Evolutionary conservation across 2,329 filamentous ascomycete species (phyloP), one percentile per base, ranked within the genome.

Genomic region (Verticillium dahliae): DNA sequence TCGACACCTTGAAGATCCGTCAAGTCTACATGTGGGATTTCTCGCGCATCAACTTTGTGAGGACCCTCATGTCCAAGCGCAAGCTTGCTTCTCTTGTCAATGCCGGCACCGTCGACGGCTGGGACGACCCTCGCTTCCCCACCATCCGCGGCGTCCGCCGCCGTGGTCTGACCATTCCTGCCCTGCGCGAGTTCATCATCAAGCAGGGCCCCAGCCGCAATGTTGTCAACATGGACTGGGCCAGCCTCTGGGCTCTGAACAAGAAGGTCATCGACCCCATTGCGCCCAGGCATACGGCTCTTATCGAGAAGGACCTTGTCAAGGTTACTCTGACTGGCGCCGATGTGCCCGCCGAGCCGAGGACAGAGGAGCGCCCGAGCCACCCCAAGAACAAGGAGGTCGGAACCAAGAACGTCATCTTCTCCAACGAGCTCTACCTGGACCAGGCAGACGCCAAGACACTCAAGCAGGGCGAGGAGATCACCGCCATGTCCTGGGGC

Each of bases 401-500:
- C 6, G 94, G 94, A 63, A 88, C 80, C 69, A 97, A 97, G 84
- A 90, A 91, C 77, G 91, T 97, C 5, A 82, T 86, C 33, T 96
- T 89, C 74, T 90, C 90, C 71, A 83, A 84, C 62, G 83, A 87
- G 65, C 81, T 97, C 66, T 80, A 95, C 63, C 79, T 98, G 59
- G 94, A 97, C 72, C 94, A 97, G 76, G 90, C 83, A 56, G 94
- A 98, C 69, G 91, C 89, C 64, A 88, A 89, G 73, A 84, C 84
- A 33, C 96, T 97, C 77, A 89, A 86, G 69, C 82, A 89, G 63
- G 88, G 89, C 71, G 94, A 98, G 79, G 93, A 97, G 75, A 91
- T 98, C 69, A 97, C 94, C 0, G 82, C 97, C 52, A 97, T 97
- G 94, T 90, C 90, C 74, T 98, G 94, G 94, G 95, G 94, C 68